Base-by-base conservation (phyloP, 148 eudicot species). In the Oxyria digyna region DNA sequence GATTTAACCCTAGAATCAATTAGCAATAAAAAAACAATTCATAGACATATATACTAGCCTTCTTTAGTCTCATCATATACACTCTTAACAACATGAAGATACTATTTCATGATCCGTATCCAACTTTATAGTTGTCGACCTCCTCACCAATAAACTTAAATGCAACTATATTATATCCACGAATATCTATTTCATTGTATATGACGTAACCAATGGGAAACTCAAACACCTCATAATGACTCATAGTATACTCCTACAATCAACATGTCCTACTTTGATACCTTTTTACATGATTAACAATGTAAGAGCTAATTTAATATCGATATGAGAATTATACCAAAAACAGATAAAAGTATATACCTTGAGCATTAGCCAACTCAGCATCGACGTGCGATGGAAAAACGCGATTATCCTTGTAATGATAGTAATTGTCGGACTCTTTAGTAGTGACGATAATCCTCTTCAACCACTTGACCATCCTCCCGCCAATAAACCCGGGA, bases 401-500 rank as follows among this genome's bases (percentile, higher is more conserved):
- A 0, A 93, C 96, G 20, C 91, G 69, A 27, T 93, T 93, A 43
- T 93, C 98, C 23, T 82, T 85, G 43, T 40, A 93, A 76, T 93
- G 98, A 23, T 93, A 93, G 71, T 89, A 89, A 59, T 21, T 86
- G 4, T 93, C 84, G 1, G 98, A 89, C 42, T 89, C 98, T 0
- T 70, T 11, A 0, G 95, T 82, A 1, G 96, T 86, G 0, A 93
- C 96, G 0, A 89, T 75, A 3, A 93, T 89, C 10, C 98, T 40
- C 76, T 83, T 89, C 42, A 93, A 69, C 98, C 98, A 89, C 70
- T 89, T 92, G 9, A 92, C 96, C 98, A 92, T 92, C 3, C 98
- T 77, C 0, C 98, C 98, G 1, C 98, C 98, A 11, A 93, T 89
- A 42, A 83, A 93, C 0, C 98, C 98, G n/a, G 96, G 98, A 8